Percentiles rank a stretch among this genome's conserved stretches.
Evolutionary conservation across 2,329 filamentous ascomycete species (phyloP).

Genomic region (Colletotrichum theobromicola): DNA sequence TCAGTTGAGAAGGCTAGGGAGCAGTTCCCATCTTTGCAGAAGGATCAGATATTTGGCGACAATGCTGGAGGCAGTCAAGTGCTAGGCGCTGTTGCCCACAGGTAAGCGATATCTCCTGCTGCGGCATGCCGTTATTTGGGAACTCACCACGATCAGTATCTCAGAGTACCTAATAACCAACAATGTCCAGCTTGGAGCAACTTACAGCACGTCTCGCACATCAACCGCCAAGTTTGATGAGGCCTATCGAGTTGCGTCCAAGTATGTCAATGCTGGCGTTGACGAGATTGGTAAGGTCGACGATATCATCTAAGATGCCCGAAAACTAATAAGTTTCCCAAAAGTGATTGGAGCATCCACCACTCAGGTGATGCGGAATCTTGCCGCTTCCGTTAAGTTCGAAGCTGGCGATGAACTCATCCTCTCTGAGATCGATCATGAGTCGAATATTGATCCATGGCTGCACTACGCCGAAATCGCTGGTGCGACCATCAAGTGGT

Average conservation of each 20-base stretch:
- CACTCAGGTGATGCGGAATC: slow-evolving; percentile 77
- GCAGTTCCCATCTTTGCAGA: slow-evolving; percentile 70
- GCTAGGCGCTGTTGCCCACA: slow-evolving; percentile 57
- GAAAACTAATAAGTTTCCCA: background rate
- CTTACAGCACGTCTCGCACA: slow-evolving; percentile 64
- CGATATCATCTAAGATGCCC: background rate
- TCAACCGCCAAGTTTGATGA: slow-evolving; percentile 63
- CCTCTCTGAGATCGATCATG: slow-evolving; percentile 75
- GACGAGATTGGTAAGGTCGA: slow-evolving; percentile 58
- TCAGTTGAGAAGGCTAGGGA: slow-evolving; percentile 54
- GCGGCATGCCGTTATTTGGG: slow-evolving; percentile 39
- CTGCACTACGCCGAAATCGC: slow-evolving; percentile 67
- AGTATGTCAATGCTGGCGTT: slow-evolving; percentile 69
- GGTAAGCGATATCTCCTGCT: background rate
- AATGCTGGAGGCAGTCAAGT: slow-evolving; percentile 80
- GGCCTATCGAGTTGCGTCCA: slow-evolving; percentile 69
- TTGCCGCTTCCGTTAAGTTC: slow-evolving; percentile 61
- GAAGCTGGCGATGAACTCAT: slow-evolving; percentile 68
- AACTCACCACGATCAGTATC: slow-evolving; percentile 47
- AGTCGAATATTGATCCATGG: slow-evolving; percentile 80
- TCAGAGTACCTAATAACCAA: slow-evolving; percentile 67
- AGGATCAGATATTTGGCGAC: slow-evolving; percentile 75
- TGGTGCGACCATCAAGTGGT: slow-evolving; percentile 72
- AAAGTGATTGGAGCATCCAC: slow-evolving; percentile 72
- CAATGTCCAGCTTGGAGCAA: slow-evolving; percentile 79